Conservation (phyloP, 345 rosid species). For the Salix brachista region DNA sequence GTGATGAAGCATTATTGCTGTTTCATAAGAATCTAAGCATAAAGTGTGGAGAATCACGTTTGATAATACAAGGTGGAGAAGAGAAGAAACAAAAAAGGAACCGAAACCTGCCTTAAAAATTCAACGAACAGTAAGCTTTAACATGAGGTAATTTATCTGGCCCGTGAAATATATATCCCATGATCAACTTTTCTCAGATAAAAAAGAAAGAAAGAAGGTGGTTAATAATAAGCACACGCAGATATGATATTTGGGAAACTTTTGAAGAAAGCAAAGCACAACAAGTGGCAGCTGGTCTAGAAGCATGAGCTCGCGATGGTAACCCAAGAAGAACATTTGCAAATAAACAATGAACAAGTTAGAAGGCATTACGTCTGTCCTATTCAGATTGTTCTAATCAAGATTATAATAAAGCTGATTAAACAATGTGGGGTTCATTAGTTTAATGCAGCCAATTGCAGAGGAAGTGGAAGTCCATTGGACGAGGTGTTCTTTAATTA, state of each 20-base stretch:
- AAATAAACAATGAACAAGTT: not conserved
- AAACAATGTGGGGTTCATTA: slow-evolving; percentile 12
- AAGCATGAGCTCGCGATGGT: not conserved
- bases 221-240: not conserved
- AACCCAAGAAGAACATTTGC: not conserved
- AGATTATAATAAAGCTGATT: slow-evolving; percentile 4
- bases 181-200: not conserved
- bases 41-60: slow-evolving; percentile 5
- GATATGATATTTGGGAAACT: not conserved
- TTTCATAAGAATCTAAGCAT: not conserved
- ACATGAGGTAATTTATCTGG: not conserved
- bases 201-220: not conserved
- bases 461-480: slow-evolving; percentile 44
- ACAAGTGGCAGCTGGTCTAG: slow-evolving; percentile 14
- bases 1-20: not conserved
- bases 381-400: slow-evolving; percentile 20
- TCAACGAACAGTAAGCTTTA: not conserved
- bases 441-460: slow-evolving; percentile 24
- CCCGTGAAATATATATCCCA: not conserved
- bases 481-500: slow-evolving; percentile 26
- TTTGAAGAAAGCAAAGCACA: slow-evolving; percentile 2
- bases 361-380: slow-evolving; percentile 18
- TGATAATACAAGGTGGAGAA: not conserved
- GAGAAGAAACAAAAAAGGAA: not conserved
- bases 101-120: too few relatives aligned